Percentiles rank a stretch among this genome's conserved stretches.
Conservation (phyloP, 768 basidiomycete species). For the Suillus tomentosus region DNA sequence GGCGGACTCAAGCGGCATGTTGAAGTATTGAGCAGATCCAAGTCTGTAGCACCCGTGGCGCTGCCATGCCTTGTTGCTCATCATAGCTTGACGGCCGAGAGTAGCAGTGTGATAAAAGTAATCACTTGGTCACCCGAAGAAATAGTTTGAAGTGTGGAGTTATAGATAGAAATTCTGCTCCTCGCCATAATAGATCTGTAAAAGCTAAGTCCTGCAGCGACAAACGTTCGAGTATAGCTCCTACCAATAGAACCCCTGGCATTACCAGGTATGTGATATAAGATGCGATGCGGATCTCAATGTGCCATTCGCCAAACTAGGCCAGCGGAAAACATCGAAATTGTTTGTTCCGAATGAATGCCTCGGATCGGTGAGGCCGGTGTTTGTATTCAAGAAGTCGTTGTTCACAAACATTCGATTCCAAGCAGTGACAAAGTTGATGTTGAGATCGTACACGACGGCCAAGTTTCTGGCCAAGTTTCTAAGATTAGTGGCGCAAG, state of each 20-base stretch:
- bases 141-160: constrained; percentile 88
- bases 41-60: constrained; percentile 90
- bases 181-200: constrained; percentile 83
- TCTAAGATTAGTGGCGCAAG: no score
- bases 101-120: constrained; percentile 4
- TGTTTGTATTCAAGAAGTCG: constrained; percentile 78
- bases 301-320: constrained; percentile 82
- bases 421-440: constrained; percentile 89
- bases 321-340: constrained; percentile 96
- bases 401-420: constrained; percentile 88
- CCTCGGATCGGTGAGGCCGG: constrained; percentile 63
- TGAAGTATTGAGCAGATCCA: constrained; percentile 92
- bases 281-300: constrained; percentile 73
- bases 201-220: neutral
- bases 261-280: constrained; percentile 81
- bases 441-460: constrained; percentile 82
- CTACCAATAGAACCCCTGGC: constrained; percentile 83
- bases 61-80: constrained; percentile 83
- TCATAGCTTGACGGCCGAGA: constrained; percentile 88
- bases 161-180: constrained; percentile 89
- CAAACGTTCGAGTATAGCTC: neutral
- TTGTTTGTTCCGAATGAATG: constrained; percentile 95
- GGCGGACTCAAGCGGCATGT: constrained; percentile 82
- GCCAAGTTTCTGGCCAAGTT: constrained; percentile 95
- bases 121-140: constrained; percentile 62